phyloP scores from a whole-genome alignment of 176 grass and related monocot species.

The Zoysia pacifica region DNA sequence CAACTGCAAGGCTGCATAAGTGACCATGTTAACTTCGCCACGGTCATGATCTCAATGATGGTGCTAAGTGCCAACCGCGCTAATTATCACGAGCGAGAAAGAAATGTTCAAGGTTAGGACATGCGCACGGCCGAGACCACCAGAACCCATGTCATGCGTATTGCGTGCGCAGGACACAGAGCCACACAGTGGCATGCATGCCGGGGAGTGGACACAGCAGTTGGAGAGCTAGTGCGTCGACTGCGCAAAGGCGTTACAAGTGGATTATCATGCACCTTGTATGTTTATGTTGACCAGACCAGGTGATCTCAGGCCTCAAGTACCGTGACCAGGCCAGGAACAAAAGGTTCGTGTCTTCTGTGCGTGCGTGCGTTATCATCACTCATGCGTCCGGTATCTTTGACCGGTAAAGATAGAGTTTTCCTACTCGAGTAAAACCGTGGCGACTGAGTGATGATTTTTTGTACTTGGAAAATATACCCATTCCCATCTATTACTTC shows the following conservation, averaged over 20 bases:
- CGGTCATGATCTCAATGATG: constrained; percentile 21
- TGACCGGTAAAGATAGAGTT: constrained; percentile 17
- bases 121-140: background rate
- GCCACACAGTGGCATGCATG: constrained; percentile 8
- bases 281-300: constrained; percentile 37
- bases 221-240: constrained; percentile 2
- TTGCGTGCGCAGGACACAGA: constrained; percentile 1
- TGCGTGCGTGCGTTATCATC: background rate
- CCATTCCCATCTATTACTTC: too few relatives aligned
- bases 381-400: constrained; percentile 9
- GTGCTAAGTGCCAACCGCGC: background rate
- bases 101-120: constrained; percentile 9
- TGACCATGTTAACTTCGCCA: background rate
- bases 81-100: background rate
- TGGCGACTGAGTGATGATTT: background rate
- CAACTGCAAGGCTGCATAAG: constrained; percentile 32
- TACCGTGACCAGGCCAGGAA: constrained; percentile 31
- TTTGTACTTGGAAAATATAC: background rate
- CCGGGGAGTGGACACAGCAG: background rate
- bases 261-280: constrained; percentile 25
- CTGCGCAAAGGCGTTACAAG: constrained; percentile 24
- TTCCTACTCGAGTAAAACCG: background rate
- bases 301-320: constrained; percentile 34
- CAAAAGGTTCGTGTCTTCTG: constrained; percentile 21
- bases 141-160: constrained; percentile 15